phyloP scores from a whole-genome alignment of 495 filamentous ascomycete genomes.

The Aspergillus coremiiformis region DNA sequence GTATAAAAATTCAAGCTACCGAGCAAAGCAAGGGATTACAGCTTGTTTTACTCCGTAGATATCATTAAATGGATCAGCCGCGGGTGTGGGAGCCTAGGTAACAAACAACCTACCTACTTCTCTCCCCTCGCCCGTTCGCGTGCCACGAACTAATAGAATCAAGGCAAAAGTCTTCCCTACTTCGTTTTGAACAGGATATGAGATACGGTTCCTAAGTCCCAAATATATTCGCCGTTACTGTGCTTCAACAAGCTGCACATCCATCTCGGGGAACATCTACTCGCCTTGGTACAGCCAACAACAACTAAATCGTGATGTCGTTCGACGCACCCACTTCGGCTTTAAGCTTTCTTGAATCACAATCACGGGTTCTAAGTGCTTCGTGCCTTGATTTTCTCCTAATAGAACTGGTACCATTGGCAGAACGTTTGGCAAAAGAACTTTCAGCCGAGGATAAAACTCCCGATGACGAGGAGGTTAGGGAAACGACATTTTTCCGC shows the following conservation, averaged over 20 bases:
- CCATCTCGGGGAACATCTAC: conserved; percentile 1
- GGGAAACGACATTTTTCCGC: conserved; percentile 75
- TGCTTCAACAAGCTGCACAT: not conserved
- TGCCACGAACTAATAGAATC: not conserved
- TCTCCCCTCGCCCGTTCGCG: not conserved
- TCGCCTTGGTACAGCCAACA: not conserved
- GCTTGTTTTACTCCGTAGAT: too few relatives aligned
- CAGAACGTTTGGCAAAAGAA: conserved; percentile 60
- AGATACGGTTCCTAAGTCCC: not conserved
- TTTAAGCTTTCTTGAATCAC: conserved; percentile 67
- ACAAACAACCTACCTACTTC: not conserved
- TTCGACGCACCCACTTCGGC: conserved; percentile 63
- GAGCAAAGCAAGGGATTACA: too few relatives aligned
- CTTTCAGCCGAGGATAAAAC: conserved; percentile 26
- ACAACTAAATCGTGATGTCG: conserved; percentile 49
- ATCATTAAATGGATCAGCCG: not conserved
- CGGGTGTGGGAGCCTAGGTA: not conserved
- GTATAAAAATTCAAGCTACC: too few relatives aligned
- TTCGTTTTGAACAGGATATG: not conserved
- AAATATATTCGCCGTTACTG: not conserved
- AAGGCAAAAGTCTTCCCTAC: not conserved
- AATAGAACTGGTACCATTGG: conserved; percentile 93
- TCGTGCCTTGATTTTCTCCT: conserved; percentile 87
- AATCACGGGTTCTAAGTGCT: conserved; percentile 66
- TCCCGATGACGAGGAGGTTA: conserved; percentile 68